Conservation (phyloP, 192 early-diverging fungal species). For the Glomus cerebriforme region DNA sequence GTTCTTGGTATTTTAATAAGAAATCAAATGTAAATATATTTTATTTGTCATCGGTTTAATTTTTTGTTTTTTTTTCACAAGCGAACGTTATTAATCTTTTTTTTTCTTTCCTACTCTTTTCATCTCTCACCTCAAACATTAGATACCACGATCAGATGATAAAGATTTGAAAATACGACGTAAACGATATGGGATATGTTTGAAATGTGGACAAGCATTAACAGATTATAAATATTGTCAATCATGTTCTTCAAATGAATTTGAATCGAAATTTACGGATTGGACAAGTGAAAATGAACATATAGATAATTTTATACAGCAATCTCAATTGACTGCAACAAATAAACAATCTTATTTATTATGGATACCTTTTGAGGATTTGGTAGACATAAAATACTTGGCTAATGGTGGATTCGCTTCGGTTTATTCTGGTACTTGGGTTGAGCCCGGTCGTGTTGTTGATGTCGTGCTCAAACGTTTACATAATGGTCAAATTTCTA, state of each 20-base stretch:
- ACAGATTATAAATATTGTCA: neutral
- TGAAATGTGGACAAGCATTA: neutral
- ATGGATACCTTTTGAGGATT: slow-evolving; percentile 25
- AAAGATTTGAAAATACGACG: neutral
- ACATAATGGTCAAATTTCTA: slow-evolving; percentile 7
- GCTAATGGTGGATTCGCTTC: slow-evolving; percentile 8
- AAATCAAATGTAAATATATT: neutral
- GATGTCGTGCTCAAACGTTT: slow-evolving; percentile 6
- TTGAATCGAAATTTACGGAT: neutral
- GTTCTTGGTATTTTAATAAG: neutral
- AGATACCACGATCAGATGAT: no score
- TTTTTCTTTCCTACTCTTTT: no score
- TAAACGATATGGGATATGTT: neutral
- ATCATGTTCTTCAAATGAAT: neutral
- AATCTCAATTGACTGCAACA: neutral
- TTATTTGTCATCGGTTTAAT: no score
- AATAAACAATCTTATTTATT: neutral
- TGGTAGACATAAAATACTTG: neutral
- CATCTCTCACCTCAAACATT: no score
- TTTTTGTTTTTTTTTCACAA: no score
- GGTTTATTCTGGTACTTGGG: slow-evolving; percentile 7
- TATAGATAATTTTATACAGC: slow-evolving; percentile 15
- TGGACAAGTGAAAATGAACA: slow-evolving; percentile 18
- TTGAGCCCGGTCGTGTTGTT: neutral
- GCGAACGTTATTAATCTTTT: no score